phyloP scores from a whole-genome alignment of 768 basidiomycete species.

The Trametes cubensis region DNA sequence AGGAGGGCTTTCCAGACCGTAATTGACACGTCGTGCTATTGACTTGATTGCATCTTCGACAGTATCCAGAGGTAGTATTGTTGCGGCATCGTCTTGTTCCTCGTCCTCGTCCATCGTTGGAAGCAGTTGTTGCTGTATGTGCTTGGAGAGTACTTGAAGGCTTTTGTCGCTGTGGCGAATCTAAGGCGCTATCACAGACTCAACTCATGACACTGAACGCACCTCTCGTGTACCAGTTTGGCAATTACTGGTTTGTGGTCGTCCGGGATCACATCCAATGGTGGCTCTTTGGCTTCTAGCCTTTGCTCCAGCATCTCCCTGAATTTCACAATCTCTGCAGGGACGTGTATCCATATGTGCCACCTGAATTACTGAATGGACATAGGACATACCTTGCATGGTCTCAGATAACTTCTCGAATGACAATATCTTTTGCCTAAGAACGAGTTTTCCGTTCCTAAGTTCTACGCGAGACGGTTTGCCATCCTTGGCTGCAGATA shows the following conservation, averaged over 20 bases:
- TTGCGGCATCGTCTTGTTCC: slow-evolving; percentile 37
- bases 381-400: slow-evolving; percentile 61
- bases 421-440: slow-evolving; percentile 74
- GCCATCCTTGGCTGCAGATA: slow-evolving; percentile 39
- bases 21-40: slow-evolving; percentile 72
- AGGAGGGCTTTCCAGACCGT: slow-evolving; percentile 63
- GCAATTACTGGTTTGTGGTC: slow-evolving; percentile 76
- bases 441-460: slow-evolving; percentile 74
- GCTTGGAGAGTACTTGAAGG: slow-evolving; percentile 59
- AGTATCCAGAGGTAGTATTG: slow-evolving; percentile 40
- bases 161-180: slow-evolving; percentile 67
- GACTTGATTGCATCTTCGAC: slow-evolving; percentile 69
- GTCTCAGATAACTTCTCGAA: slow-evolving; percentile 83
- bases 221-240: slow-evolving; percentile 89
- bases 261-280: slow-evolving; percentile 64
- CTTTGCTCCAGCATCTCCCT: slow-evolving; percentile 68
- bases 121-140: slow-evolving; percentile 68
- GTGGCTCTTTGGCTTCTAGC: slow-evolving; percentile 47
- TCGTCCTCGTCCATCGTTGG: slow-evolving; percentile 65
- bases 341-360: background rate
- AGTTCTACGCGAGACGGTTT: slow-evolving; percentile 58
- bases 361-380: background rate
- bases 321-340: slow-evolving; percentile 73
- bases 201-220: slow-evolving; percentile 16
- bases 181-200: background rate